phyloP scores from a whole-genome alignment of 225 moss, liverwort and hornwort species.

The Bryoerythrophyllum caledonicum region DNA sequence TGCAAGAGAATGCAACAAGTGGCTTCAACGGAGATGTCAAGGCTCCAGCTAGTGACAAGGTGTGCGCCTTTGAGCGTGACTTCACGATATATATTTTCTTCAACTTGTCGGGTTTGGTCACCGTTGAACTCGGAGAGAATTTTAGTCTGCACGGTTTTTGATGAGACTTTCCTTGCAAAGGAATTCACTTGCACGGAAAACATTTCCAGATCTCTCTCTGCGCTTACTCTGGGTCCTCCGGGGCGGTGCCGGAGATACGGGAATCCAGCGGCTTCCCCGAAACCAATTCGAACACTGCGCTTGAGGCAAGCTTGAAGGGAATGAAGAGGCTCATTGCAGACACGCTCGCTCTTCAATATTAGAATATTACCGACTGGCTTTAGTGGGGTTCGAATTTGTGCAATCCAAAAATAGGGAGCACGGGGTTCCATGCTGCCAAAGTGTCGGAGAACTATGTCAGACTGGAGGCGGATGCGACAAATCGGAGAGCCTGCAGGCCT shows the following conservation, averaged over 20 bases:
- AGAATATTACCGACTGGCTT: background rate
- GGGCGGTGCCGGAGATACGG: background rate
- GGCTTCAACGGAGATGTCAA: background rate
- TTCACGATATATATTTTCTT: background rate
- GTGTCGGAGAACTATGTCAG: constrained; percentile 21
- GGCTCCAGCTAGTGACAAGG: constrained; percentile 13
- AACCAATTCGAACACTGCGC: background rate
- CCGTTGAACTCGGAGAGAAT: background rate
- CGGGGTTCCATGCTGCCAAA: background rate
- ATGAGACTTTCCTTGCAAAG: background rate
- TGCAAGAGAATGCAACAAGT: constrained; percentile 10
- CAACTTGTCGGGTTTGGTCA: constrained; percentile 3
- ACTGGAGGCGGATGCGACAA: background rate
- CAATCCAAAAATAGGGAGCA: background rate
- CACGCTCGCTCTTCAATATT: background rate
- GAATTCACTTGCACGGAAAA: background rate
- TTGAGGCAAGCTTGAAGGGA: background rate
- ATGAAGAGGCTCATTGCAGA: background rate
- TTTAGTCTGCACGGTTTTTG: background rate
- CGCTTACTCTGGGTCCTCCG: background rate
- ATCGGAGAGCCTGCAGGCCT: background rate
- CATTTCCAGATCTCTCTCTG: background rate
- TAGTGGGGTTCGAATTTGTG: background rate
- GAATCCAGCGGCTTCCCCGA: background rate
- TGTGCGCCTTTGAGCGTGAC: background rate